Evolutionary conservation across 2,329 filamentous ascomycete genomes (phyloP).

Genomic region (Diplodia seriata): DNA sequence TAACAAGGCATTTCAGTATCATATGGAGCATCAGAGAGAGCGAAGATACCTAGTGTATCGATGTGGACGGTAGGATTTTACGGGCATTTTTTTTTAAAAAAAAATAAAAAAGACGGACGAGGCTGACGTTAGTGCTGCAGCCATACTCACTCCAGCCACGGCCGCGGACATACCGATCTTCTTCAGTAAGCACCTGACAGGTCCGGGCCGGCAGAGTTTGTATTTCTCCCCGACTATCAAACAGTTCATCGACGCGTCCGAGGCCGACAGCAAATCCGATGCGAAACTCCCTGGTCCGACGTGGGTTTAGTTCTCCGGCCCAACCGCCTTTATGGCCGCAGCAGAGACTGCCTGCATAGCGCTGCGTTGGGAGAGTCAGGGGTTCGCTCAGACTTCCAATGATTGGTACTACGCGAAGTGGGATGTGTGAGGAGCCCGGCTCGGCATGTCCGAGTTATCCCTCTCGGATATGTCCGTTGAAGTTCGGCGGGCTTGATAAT

Average conservation of each 20-base stretch:
- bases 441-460: neutral
- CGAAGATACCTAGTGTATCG: neutral
- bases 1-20: neutral
- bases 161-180: neutral
- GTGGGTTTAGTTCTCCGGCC: slow-evolving; percentile 1
- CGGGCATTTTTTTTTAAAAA: neutral
- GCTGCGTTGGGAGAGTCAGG: neutral
- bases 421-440: neutral
- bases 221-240: neutral
- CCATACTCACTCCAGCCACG: neutral
- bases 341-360: neutral
- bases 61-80: neutral
- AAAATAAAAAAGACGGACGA: neutral
- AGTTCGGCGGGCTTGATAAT: too few species aligned
- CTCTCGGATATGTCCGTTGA: neutral
- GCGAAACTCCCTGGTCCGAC: neutral
- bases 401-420: neutral
- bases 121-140: neutral
- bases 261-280: neutral
- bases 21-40: neutral
- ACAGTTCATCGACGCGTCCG: neutral
- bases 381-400: neutral
- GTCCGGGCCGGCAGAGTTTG: neutral
- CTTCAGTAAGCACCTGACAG: neutral
- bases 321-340: neutral